A percentile compares a stretch with the other conserved stretches of the same genome.
phyloP scores from a whole-genome alignment of 352 stramenopile species.

The Pythium volutum region DNA sequence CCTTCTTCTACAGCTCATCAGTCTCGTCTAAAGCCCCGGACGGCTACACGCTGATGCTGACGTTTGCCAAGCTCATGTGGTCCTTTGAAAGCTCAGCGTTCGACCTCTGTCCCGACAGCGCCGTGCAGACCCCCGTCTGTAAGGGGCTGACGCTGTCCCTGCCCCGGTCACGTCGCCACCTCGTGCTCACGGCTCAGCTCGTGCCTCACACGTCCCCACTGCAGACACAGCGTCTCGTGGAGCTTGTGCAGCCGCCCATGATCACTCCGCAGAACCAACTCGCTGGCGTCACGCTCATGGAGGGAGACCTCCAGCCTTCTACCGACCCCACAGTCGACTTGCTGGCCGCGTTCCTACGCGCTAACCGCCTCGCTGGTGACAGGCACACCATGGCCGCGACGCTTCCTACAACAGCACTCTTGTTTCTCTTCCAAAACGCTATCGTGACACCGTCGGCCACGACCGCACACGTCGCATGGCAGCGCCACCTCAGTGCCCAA shows the following conservation, averaged over 20 bases:
- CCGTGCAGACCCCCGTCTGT: no score
- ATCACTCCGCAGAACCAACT: neutral
- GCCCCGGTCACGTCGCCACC: constrained; percentile 24
- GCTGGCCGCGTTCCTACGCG: neutral
- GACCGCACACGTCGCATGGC: constrained; percentile 4
- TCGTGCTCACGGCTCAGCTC: constrained; percentile 26
- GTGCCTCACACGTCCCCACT: constrained; percentile 16
- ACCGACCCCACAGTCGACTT: neutral
- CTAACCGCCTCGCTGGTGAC: constrained; percentile 30
- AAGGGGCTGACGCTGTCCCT: constrained; percentile 18
- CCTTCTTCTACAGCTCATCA: constrained; percentile 6
- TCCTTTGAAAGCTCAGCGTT: neutral
- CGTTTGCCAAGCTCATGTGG: constrained; percentile 19
- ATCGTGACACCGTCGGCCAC: constrained; percentile 20
- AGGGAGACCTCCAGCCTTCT: no score
- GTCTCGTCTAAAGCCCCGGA: neutral
- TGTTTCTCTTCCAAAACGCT: constrained; percentile 59
- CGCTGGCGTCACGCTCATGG: neutral
- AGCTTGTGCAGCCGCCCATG: constrained; percentile 35
- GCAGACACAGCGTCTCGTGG: constrained; percentile 30
- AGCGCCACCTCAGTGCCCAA: constrained; percentile 8
- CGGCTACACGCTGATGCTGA: constrained; percentile 1
- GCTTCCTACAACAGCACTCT: constrained; percentile 39
- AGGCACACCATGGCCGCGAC: constrained; percentile 27
- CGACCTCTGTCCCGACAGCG: neutral